Conservation (phyloP, 495 filamentous ascomycete species). For the Trichoderma asperelloides region DNA sequence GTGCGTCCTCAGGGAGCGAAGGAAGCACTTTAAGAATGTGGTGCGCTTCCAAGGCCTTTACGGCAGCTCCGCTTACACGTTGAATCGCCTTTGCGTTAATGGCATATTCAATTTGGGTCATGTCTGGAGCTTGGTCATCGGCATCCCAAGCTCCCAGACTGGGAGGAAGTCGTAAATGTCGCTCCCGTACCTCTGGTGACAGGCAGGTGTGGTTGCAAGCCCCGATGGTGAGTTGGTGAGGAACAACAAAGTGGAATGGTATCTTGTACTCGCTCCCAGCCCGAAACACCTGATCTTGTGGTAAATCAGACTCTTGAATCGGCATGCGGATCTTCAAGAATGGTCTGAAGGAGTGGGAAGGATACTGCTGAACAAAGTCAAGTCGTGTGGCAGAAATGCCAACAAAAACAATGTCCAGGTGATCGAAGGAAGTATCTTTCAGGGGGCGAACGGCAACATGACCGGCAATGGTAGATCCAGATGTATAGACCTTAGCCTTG, state of each 20-base stretch:
- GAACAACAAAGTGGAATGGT: conserved; percentile 84
- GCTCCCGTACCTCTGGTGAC: conserved; percentile 52
- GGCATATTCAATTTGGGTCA: conserved; percentile 67
- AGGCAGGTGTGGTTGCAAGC: conserved; percentile 38
- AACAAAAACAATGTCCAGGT: conserved; percentile 71
- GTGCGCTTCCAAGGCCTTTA: conserved; percentile 34
- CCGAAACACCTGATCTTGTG: conserved; percentile 58
- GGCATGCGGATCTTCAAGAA: conserved; percentile 84
- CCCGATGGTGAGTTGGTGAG: conserved; percentile 54
- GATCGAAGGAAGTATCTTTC: conserved; percentile 65
- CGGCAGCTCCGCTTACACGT: neutral
- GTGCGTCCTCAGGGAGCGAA: conserved; percentile 61
- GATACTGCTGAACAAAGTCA: conserved; percentile 29
- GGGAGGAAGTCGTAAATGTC: conserved; percentile 74
- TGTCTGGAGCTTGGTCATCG: conserved; percentile 77
- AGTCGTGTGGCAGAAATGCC: conserved; percentile 45
- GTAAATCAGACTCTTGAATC: conserved; percentile 57
- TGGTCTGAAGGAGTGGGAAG: conserved; percentile 37
- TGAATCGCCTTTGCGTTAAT: conserved; percentile 45
- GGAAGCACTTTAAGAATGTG: conserved; percentile 75
- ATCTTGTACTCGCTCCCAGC: conserved; percentile 59
- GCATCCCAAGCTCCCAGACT: conserved; percentile 63
- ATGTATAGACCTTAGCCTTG: conserved; percentile 40
- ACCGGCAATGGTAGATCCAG: conserved; percentile 36
- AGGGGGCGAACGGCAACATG: conserved; percentile 47